Conservation (phyloP, 176 grass and related monocot genomes). For the Paspalum vaginatum region DNA sequence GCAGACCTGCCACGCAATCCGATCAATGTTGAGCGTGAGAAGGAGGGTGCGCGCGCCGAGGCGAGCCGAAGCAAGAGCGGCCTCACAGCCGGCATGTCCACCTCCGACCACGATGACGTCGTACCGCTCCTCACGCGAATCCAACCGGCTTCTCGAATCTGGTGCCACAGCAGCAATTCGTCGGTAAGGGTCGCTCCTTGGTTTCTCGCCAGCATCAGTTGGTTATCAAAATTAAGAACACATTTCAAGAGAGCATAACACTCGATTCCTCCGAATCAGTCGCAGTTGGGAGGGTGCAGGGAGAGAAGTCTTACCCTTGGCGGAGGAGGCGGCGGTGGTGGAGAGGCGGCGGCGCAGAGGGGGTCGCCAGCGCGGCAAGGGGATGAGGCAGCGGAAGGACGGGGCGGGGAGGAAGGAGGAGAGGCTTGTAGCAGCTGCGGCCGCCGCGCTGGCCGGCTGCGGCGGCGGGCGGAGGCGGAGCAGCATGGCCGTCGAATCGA, state of each 20-base stretch:
- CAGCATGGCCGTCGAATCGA: conserved; percentile 55
- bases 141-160: conserved; percentile 45
- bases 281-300: background rate
- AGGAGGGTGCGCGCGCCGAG: conserved; percentile 89
- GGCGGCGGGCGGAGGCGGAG: conserved; percentile 58
- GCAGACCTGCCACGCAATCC: conserved; percentile 95
- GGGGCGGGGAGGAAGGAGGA: conserved; percentile 21
- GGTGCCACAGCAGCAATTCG: conserved; percentile 18
- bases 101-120: conserved; percentile 97
- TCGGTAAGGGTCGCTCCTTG: background rate
- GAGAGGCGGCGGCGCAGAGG: conserved; percentile 16
- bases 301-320: conserved; percentile 34
- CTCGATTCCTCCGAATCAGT: background rate
- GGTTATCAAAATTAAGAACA: background rate
- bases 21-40: conserved; percentile 94
- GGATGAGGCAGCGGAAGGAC: background rate
- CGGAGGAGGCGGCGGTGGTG: conserved; percentile 15
- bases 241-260: background rate
- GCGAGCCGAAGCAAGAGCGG: conserved; percentile 86
- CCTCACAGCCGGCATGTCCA: conserved; percentile 92
- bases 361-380: conserved; percentile 21
- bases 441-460: conserved; percentile 30
- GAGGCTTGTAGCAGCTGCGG: conserved; percentile 33
- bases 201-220: background rate
- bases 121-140: conserved; percentile 61